These are phyloP conservation scores for Phytophthora pinifolia DNA, from an alignment of 352 stramenopile species.

Conservation along the genomic window DNA sequence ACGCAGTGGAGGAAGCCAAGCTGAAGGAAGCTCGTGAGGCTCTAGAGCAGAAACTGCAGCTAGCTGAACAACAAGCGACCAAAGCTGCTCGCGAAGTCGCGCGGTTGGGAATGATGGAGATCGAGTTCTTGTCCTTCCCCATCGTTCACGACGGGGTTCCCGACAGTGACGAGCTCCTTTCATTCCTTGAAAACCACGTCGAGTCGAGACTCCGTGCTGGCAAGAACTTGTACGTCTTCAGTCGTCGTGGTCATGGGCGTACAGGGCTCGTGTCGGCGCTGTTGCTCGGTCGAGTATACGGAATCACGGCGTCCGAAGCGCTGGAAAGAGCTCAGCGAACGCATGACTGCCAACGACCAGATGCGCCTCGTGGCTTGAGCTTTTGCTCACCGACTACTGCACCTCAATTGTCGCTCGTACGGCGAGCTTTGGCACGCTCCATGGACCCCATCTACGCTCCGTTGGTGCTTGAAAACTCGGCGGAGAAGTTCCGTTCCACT, in stretches of 20 bases:
- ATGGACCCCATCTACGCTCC: conserved; percentile 68
- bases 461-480: conserved; percentile 52
- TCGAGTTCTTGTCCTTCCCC: conserved; percentile 58
- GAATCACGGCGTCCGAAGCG: conserved; percentile 51
- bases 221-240: conserved; percentile 80
- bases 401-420: conserved; percentile 46
- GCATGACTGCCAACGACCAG: conserved; percentile 61
- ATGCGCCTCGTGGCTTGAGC: conserved; percentile 21
- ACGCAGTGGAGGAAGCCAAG: conserved; percentile 16
- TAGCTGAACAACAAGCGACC: conserved; percentile 45
- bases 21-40: conserved; percentile 26
- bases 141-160: conserved; percentile 48
- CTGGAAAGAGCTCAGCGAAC: conserved; percentile 62
- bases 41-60: conserved; percentile 44
- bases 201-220: conserved; percentile 51
- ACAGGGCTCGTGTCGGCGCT: conserved; percentile 68
- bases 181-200: conserved; percentile 36
- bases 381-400: conserved; percentile 55
- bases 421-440: conserved; percentile 40
- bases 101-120: conserved; percentile 36
- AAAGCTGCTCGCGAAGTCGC: conserved; percentile 39
- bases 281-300: conserved; percentile 73
- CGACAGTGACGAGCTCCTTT: conserved; percentile 25
- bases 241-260: conserved; percentile 61
- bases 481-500: conserved; percentile 32